phyloP scores from a whole-genome alignment of 495 filamentous ascomycete species.

The Penicillium salamii region DNA sequence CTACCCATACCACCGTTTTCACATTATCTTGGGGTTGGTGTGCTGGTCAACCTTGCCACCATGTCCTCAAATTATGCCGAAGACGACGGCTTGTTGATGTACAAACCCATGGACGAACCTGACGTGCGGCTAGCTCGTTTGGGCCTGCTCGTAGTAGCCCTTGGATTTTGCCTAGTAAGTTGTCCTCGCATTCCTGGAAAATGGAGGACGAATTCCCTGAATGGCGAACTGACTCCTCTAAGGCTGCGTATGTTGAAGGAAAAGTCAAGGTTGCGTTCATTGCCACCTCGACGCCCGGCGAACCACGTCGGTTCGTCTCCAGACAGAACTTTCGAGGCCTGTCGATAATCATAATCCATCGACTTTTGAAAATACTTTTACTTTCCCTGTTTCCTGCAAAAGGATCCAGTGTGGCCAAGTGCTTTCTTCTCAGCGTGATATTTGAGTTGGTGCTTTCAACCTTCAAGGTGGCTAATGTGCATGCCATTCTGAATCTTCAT shows the following conservation, averaged over 20 bases:
- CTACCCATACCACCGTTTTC: no score
- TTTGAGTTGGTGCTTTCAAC: slow-evolving; percentile 6
- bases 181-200: not conserved
- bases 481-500: not conserved
- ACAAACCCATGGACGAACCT: no score
- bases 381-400: not conserved
- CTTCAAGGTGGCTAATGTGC: slow-evolving; percentile 8
- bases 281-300: not conserved
- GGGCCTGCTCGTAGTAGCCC: not conserved
- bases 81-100: no score
- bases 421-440: not conserved
- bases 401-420: not conserved
- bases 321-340: slow-evolving; percentile 5
- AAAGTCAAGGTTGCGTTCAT: not conserved
- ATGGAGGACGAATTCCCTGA: not conserved
- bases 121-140: no score
- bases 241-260: slow-evolving; percentile 2
- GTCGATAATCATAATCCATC: slow-evolving; percentile 6
- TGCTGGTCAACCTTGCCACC: no score
- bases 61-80: no score
- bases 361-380: slow-evolving; percentile 1
- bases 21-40: no score
- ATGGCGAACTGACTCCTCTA: not conserved
- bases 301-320: not conserved
- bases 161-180: not conserved